phyloP scores from a whole-genome alignment of 1,139 yeast species.

The Protomyces pachydermus region DNA sequence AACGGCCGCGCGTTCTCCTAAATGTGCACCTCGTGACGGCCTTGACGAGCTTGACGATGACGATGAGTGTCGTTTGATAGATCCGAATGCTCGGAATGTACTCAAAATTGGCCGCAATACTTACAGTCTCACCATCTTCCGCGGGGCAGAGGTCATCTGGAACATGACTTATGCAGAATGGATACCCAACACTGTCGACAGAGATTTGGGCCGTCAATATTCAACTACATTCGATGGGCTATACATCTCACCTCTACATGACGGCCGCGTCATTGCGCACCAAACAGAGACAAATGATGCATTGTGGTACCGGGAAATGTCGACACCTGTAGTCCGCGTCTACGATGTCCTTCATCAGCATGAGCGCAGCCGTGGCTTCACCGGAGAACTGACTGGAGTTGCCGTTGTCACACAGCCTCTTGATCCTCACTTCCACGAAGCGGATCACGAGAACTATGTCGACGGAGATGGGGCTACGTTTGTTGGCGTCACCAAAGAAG shows the following conservation, averaged over 20 bases:
- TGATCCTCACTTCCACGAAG: constrained; percentile 24
- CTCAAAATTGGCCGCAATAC: constrained; percentile 37
- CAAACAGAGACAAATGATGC: constrained; percentile 45
- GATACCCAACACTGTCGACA: constrained; percentile 88
- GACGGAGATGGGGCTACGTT: constrained; percentile 44
- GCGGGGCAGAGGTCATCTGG: constrained; percentile 68
- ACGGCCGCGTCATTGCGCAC: constrained; percentile 46
- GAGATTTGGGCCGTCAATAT: constrained; percentile 52
- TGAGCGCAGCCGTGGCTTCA: constrained; percentile 14
- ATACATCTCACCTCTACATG: constrained; percentile 80
- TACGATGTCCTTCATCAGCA: constrained; percentile 56
- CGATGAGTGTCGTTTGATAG: constrained; percentile 31
- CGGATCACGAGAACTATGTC: constrained; percentile 22
- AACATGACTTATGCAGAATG: constrained; percentile 82
- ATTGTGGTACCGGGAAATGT: constrained; percentile 63
- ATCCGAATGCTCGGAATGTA: constrained; percentile 16
- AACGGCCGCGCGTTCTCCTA: constrained; percentile 19
- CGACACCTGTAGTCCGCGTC: constrained; percentile 63
- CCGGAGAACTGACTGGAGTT: constrained; percentile 35
- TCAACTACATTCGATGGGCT: constrained; percentile 53
- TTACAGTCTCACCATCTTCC: constrained; percentile 57
- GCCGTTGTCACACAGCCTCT: constrained; percentile 43
- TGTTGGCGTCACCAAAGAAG: constrained; percentile 58
- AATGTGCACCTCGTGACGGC: constrained; percentile 26
- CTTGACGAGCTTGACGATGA: constrained; percentile 33